Evolutionary conservation across 2,329 filamentous ascomycete genomes (phyloP), one percentile per base, ranked within the genome.

Genomic region (Hymenoscyphus albidus): DNA sequence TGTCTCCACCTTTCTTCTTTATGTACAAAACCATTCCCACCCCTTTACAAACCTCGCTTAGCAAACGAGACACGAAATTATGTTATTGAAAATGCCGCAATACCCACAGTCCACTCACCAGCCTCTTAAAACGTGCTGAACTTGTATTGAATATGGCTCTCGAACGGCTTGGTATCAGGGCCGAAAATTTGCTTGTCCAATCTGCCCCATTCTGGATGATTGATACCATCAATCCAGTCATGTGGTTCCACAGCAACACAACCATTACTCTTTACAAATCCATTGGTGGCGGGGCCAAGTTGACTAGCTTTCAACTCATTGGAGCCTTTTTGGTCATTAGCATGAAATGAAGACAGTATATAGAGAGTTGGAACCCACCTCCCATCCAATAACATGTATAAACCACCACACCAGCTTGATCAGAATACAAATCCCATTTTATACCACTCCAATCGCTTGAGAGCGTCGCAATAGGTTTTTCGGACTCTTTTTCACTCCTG

Each of bases 191-290:
- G 85, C 78, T 83, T 85, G 62, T 73, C 73, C 58, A 81, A 78
- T 67, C 93, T 85, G 67, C 86, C 86, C 93, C 93, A 97, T 76
- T 92, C 85, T 0, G 93, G 93, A 71, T 95, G 85, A 79, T 97
- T 97, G 79, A 97, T 95, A 40, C 84, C 92, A 74, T 96, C 93
- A 73, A 97, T 96, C 86, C 88, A 97, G 76, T 94, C 92, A 80
- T 97, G 87, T 10, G 94, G 91, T 80, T 97, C 93, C 76, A 97
- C 84, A 63, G 96, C 93, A 38, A 96, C 75, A 76, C 93, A 97
- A 35, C 92, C 92, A 74, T 93, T 92, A 79, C 92, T 76, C 63
- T 86, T 82, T 7, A 86, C 81, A 44, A 70, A 68, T 67, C 75
- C 79, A 55, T 72, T 76, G n/a, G 76, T 74, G 2, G 71, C 74